Evolutionary conservation across 1,284 basidiomycete species (phyloP).

Genomic region (Fomes fomentarius): DNA sequence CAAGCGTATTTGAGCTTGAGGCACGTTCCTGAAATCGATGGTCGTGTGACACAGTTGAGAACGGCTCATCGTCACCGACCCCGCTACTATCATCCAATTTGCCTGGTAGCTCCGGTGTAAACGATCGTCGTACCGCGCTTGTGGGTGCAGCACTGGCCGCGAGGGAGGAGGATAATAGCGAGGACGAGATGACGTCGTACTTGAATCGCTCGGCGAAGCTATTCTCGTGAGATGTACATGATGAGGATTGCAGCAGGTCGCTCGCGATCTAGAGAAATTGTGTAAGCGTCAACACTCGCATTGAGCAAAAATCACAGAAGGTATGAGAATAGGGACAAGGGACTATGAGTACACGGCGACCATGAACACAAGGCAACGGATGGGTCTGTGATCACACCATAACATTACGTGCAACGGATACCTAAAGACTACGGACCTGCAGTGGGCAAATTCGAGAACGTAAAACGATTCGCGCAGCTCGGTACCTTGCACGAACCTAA

Average conservation of each 20-base stretch:
- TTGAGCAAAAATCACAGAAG: no score
- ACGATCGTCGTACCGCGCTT: slow-evolving; percentile 25
- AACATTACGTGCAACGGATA: no score
- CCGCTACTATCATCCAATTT: slow-evolving; percentile 20
- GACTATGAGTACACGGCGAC: no score
- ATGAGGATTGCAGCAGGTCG: slow-evolving; percentile 27
- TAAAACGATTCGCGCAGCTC: no score
- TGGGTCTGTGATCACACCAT: no score
- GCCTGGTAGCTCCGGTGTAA: slow-evolving; percentile 31
- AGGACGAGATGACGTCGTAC: slow-evolving; percentile 83
- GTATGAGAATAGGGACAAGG: no score
- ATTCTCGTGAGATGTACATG: slow-evolving; percentile 29
- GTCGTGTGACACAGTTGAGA: background rate
- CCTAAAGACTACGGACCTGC: no score
- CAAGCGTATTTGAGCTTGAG: background rate
- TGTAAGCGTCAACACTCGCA: no score
- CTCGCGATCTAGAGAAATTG: slow-evolving; percentile 42
- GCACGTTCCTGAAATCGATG: background rate
- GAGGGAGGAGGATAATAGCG: slow-evolving; percentile 60
- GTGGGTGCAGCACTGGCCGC: slow-evolving; percentile 36
- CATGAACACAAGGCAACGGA: no score
- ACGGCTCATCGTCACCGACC: background rate
- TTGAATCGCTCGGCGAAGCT: slow-evolving; percentile 79
- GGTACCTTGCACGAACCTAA: no score
- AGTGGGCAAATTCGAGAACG: no score